Evolutionary conservation across 345 rosid genomes (phyloP).

Genomic region (Eucalyptus paniculata): DNA sequence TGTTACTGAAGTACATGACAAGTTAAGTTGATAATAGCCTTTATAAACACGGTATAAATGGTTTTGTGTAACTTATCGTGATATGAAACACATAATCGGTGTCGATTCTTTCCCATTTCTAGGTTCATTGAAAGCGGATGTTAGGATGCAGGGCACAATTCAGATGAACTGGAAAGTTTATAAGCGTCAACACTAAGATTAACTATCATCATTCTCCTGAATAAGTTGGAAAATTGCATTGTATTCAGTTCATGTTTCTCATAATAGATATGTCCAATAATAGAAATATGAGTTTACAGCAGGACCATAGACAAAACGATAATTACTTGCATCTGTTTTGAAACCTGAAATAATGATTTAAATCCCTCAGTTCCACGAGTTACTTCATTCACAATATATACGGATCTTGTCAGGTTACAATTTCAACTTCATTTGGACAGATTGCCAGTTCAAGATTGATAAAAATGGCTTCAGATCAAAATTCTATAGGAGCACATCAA

Average conservation of each 20-base stretch:
- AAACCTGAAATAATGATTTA: not conserved
- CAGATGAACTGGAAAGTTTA: not conserved
- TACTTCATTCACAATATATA: not conserved
- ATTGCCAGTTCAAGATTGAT: conserved; percentile 13
- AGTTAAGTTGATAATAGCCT: not conserved
- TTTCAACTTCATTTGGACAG: conserved; percentile 8
- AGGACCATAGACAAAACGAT: not conserved
- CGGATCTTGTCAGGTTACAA: not conserved
- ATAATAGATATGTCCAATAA: not conserved
- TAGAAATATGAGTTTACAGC: not conserved
- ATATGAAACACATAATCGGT: not conserved
- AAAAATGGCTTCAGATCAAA: not conserved
- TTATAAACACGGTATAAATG: not conserved
- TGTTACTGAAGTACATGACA: not conserved
- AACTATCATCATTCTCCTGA: not conserved
- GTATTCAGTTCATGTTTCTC: not conserved
- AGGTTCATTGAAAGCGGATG: not conserved
- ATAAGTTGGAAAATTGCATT: not conserved
- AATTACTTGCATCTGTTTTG: not conserved
- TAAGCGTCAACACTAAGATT: not conserved
- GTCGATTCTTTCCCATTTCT: not conserved
- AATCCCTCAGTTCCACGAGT: not conserved
- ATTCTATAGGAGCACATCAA: not conserved
- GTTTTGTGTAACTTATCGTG: not conserved
- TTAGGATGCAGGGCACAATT: not conserved